A percentile compares a stretch with the other conserved stretches of the same genome.
Conservation (phyloP, 768 basidiomycete species). For the Boletellus sp. region DNA sequence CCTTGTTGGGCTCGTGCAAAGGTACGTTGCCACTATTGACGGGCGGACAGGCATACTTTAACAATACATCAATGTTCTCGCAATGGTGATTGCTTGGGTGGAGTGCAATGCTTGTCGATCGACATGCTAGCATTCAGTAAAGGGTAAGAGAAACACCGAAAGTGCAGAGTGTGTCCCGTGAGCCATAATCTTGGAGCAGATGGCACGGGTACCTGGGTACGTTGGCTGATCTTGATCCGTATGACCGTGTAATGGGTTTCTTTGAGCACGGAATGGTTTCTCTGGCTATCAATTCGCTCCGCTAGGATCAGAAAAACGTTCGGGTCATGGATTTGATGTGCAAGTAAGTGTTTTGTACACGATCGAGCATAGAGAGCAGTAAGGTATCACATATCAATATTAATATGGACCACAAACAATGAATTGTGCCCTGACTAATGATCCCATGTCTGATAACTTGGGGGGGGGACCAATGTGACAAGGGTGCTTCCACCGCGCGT, state of each 20-base stretch:
- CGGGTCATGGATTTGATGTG: too few relatives aligned
- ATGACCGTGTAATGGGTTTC: too few relatives aligned
- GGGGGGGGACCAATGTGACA: slow-evolving; percentile 11
- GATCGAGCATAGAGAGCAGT: too few relatives aligned
- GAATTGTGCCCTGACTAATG: too few relatives aligned
- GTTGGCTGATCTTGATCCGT: too few relatives aligned
- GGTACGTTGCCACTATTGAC: slow-evolving; percentile 14
- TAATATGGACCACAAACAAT: too few relatives aligned
- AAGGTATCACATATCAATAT: too few relatives aligned
- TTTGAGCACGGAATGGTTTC: too few relatives aligned
- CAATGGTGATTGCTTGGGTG: slow-evolving; percentile 23
- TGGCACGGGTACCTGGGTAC: too few relatives aligned
- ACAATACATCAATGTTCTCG: slow-evolving; percentile 21
- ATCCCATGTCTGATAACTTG: slow-evolving; percentile 17
- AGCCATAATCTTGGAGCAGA: slow-evolving; percentile 8
- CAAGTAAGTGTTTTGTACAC: too few relatives aligned
- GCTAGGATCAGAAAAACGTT: too few relatives aligned
- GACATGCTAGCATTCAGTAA: slow-evolving; percentile 15
- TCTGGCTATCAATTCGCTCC: too few relatives aligned
- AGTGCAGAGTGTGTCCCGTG: slow-evolving; percentile 15
- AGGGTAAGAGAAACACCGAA: slow-evolving; percentile 23
- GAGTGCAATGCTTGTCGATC: slow-evolving; percentile 23
- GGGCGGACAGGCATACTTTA: slow-evolving; percentile 19
- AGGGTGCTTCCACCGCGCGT: background rate
- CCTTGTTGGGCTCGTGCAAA: background rate